These are phyloP conservation scores for Fagopyrum tataricum DNA, from an alignment of 148 eudicot species.

Conservation along the genomic window DNA sequence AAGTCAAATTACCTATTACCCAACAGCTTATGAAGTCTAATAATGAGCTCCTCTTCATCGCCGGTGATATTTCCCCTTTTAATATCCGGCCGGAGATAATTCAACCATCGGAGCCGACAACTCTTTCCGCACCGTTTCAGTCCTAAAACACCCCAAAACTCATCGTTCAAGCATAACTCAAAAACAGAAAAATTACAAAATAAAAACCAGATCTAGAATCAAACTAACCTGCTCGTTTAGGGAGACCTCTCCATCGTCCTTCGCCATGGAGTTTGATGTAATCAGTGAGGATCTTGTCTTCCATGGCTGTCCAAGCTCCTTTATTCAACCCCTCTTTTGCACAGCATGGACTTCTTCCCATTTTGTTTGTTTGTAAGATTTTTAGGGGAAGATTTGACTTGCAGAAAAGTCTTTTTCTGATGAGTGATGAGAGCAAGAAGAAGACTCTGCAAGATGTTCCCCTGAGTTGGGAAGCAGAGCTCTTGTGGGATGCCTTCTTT, in stretches of 20 bases:
- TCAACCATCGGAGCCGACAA: slow-evolving; percentile 30
- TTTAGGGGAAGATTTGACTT: neutral
- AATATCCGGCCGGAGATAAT: slow-evolving; percentile 29
- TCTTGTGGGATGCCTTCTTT: neutral
- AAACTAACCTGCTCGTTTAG: slow-evolving; percentile 1
- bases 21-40: slow-evolving; percentile 23
- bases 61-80: slow-evolving; percentile 24
- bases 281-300: slow-evolving; percentile 2
- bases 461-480: slow-evolving; percentile 11
- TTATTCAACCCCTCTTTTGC: neutral
- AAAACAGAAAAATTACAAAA: neutral
- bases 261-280: neutral
- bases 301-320: slow-evolving; percentile 14
- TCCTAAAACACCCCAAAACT: neutral
- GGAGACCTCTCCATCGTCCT: slow-evolving; percentile 4
- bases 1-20: slow-evolving; percentile 22
- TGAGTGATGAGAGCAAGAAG: neutral
- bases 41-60: slow-evolving; percentile 24
- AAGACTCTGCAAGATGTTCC: slow-evolving; percentile 6
- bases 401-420: slow-evolving; percentile 5
- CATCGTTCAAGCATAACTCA: neutral
- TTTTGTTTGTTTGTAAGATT: neutral
- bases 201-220: neutral
- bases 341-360: slow-evolving; percentile 11
- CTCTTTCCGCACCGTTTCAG: slow-evolving; percentile 26